Base-by-base conservation (phyloP, 1,139 yeast species). In the Zygoascus meyerae region DNA sequence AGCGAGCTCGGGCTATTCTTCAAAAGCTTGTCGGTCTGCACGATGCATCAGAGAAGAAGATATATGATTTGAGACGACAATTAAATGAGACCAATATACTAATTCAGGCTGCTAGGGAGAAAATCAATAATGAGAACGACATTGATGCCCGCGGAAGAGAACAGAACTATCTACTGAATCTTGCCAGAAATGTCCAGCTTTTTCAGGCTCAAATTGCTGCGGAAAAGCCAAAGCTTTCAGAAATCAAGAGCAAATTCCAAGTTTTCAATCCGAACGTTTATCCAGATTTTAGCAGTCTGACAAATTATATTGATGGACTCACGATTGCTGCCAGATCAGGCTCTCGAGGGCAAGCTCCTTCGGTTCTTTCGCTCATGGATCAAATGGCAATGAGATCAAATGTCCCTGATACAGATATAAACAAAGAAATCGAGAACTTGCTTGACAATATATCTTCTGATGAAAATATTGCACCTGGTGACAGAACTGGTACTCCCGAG, bases 381-480 rank as follows among this genome's bases (percentile, higher is more conserved):
- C 18, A 35, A 6, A 35, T 35, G 39, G 21, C 21, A 29, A 35
- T 21, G 17, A 21, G 36, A 5, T 16, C 31, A 5, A 36, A 31
- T 16, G 15, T 40, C 7, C 15, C 44, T 21, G 41, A 43, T 34
- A 38, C 34, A 6, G 44, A 40, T 7, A 44, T 33, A 5, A 26
- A 12, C 26, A 26, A 36, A 30, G 41, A 42, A n/a, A 42, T 42
- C 9, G 69, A 76, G 40, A 68, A 72, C 12, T 70, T 89, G 2
- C 70, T 86, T 48, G 78, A 81, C 49, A 82, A 80, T 51, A 81
- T 89, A n/a, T 73, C 75, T 54, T 78, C 80, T 2, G 82, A 78
- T 45, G 87, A 82, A 50, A 69, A 68, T 26, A 49, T 60, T 5
- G 53, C 48, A 15, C 60, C 65, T 9, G 77, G 73, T 45, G 78